Conservation (phyloP, 179 eudicot genomes). For the Beta macrorhiza region DNA sequence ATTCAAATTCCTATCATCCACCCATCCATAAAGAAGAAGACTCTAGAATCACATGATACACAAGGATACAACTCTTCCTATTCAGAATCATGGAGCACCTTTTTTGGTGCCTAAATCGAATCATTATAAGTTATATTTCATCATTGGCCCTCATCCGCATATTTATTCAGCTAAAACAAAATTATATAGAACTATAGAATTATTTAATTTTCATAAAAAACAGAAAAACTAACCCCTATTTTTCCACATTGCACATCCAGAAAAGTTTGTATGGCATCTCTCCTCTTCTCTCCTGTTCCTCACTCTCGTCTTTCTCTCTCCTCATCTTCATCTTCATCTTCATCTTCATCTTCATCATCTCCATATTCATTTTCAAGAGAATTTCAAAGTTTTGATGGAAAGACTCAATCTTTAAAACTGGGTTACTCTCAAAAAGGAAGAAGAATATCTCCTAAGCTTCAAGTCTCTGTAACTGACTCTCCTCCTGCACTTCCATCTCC, state of each 20-base stretch:
- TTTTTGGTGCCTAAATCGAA: no score
- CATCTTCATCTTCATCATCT: slow-evolving; percentile 11
- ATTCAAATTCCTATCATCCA: no score
- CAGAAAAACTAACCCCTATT: not conserved
- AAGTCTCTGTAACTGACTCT: slow-evolving; percentile 33
- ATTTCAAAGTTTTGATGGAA: slow-evolving; percentile 4
- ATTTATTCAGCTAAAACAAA: no score
- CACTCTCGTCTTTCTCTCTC: slow-evolving; percentile 25
- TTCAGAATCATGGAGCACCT: no score
- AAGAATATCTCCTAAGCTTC: slow-evolving; percentile 17
- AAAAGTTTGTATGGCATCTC: slow-evolving; percentile 30
- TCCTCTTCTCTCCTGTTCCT: slow-evolving; percentile 16
- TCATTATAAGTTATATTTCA: no score
- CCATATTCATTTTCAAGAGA: not conserved
- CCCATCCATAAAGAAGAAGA: no score
- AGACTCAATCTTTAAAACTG: slow-evolving; percentile 24
- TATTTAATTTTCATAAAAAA: no score
- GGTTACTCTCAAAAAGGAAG: slow-evolving; percentile 19
- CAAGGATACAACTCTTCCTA: no score
- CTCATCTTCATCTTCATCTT: not conserved
- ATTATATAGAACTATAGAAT: no score
- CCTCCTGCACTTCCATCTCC: slow-evolving; percentile 23
- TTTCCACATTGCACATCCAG: not conserved
- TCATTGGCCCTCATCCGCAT: no score
- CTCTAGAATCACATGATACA: no score